Evolutionary conservation across 2,329 filamentous ascomycete genomes (phyloP), one percentile per base, ranked within the genome.

Genomic region (Microdochium paspali): DNA sequence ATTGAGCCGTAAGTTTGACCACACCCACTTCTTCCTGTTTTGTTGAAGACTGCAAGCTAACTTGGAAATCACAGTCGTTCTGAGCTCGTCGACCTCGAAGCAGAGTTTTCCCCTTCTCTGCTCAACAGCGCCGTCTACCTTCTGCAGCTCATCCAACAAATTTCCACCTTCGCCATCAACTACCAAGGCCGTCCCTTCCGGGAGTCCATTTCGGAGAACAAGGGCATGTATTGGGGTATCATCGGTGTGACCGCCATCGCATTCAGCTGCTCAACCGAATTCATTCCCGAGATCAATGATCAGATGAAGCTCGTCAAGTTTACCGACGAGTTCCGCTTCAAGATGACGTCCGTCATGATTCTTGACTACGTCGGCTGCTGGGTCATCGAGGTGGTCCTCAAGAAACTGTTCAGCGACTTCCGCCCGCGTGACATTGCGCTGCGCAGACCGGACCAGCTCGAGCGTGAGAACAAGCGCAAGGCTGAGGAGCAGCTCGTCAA

Each of bases 141-240:
- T 24, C 80, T 98, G 35, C 93, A 97, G 62, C 82, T 98, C 46
- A 97, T 98, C 66, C 93, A 98, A 68, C 93, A 98, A 67, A 95
- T 98, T 62, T 96, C 90, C 23, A 98, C 93, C 3, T 98, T 98
- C 60, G 90, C 93, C 51, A 95, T 98, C 74, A 98, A 98, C 74
- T 98, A 98, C 73, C 93, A 98, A 68, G 93, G 93, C 50, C 86
- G 93, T 10, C 93, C 93, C 12, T 98, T 98, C 85, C 87, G 93
- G 50, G 93, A 98, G 70, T 87, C 86, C 21, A 89, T 98, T 55
- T 84, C 86, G 4, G 93, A 96, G 71, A 98, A 98, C 74, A 86
- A 83, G 66, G 90, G 88, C 64, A 98, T 98, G 93, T 98, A 93
- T 73, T 98, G 87, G 76, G 93, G 93, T 50, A 89, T 98, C 48